Evolutionary conservation across 768 basidiomycete species (phyloP), one percentile per base, ranked within the genome.

Genomic region (Porphyrellus cyaneotinctus): DNA sequence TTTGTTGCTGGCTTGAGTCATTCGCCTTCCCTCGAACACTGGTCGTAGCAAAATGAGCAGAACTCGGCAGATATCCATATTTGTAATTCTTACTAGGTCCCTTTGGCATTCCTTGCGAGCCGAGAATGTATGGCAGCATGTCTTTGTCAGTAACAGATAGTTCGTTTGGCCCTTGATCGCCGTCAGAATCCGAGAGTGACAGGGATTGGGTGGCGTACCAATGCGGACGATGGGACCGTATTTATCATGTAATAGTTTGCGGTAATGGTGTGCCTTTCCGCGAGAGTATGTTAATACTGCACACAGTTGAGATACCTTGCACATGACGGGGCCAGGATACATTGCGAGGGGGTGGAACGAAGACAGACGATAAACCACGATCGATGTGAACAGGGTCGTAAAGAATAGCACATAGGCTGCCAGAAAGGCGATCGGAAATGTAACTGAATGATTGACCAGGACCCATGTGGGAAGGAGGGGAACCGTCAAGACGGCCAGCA

Each of bases 341-440:
- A 54, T 60, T 11, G 74, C 70, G 22, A 74, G 67, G 23, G 73
- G 72, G 30, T 75, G 73, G 51, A 62, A 67, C 6, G 72, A 63
- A 2, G 74, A 74, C n/a, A 75, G 54, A 32, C 74, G 72, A 58
- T 74, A 74, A 6, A 60, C 33, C 5, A 61, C 51, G 28, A 72
- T 70, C 1, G 73, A 72, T 6, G 38, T 26, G 30, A 60, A 56
- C 3, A 70, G 41, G 7, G 62, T 54, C 13, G 33, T 12, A 28
- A 68, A 54, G 38, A 65, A 65, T 35, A 47, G 22, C 14, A 33
- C 31, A 43, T 62, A 68, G 2, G 52, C 52, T 23, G 14, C 23
- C 18, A 65, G 30, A 44, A 58, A 5, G 6, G 63, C 47, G 1
- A 6, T 23, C 18, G 8, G 26, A 35, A 52, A 50, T 24, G 63